Conservation (phyloP, 208 protist genomes). For the Sergeia podlipaevii region DNA sequence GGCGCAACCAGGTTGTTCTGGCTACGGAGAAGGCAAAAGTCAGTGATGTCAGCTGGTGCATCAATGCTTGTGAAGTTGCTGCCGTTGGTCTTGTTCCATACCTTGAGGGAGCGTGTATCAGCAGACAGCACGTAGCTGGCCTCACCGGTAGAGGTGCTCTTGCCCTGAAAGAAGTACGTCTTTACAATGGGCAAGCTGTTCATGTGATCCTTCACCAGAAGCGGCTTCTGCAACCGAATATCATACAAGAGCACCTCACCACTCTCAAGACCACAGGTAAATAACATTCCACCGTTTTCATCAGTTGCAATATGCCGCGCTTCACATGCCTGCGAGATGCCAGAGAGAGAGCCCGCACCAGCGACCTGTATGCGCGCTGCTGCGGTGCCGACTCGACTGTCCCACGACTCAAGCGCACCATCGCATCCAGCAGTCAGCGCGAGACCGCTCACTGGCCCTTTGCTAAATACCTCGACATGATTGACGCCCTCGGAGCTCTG, state of each 20-base stretch:
- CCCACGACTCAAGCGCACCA: constrained; percentile 79
- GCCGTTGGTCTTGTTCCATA: constrained; percentile 92
- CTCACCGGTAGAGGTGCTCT: constrained; percentile 73
- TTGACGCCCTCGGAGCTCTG: constrained; percentile 48
- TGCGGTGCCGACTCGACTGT: constrained; percentile 45
- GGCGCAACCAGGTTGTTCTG: constrained; percentile 79
- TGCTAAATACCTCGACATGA: constrained; percentile 60
- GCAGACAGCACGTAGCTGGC: constrained; percentile 71
- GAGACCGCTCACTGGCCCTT: constrained; percentile 58
- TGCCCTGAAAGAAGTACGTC: constrained; percentile 89
- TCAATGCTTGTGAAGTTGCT: constrained; percentile 89
- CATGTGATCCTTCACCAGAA: constrained; percentile 95
- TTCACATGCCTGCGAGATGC: constrained; percentile 29
- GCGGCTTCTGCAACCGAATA: constrained; percentile 73
- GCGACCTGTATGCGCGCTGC: constrained; percentile 51
- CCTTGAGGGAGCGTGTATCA: constrained; percentile 90
- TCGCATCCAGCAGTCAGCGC: constrained; percentile 65
- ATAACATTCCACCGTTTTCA: constrained; percentile 59
- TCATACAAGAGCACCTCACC: constrained; percentile 89
- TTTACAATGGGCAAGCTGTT: constrained; percentile 93
- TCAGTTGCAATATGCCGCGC: constrained; percentile 69
- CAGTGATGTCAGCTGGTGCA: constrained; percentile 72
- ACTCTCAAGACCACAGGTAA: constrained; percentile 71
- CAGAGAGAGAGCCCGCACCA: constrained; percentile 28
- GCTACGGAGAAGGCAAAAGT: constrained; percentile 81